These are phyloP conservation scores for Lachnellula arida DNA, from an alignment of 2,329 filamentous ascomycete species.

Conservation along the genomic window DNA sequence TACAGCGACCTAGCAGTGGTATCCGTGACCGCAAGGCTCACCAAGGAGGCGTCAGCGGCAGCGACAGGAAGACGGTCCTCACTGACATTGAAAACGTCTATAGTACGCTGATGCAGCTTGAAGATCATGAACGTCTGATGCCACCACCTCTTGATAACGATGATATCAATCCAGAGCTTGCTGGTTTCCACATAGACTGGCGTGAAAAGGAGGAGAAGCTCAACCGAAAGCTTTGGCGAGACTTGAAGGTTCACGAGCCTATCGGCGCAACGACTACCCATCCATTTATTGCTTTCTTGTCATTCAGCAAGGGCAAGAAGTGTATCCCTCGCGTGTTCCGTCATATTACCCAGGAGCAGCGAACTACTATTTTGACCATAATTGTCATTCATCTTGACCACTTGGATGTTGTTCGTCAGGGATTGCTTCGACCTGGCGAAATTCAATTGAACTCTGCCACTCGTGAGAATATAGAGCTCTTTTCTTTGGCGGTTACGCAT, in stretches of 20 bases:
- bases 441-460: constrained; percentile 67
- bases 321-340: constrained; percentile 92
- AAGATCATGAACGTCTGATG: constrained; percentile 83
- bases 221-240: constrained; percentile 76
- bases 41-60: constrained; percentile 47
- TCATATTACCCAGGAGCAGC: constrained; percentile 86
- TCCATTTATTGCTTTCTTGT: constrained; percentile 94
- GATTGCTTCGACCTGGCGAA: constrained; percentile 69
- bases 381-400: constrained; percentile 90
- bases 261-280: constrained; percentile 74
- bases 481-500: constrained; percentile 82
- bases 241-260: constrained; percentile 88
- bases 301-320: constrained; percentile 94
- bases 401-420: constrained; percentile 82
- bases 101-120: constrained; percentile 82
- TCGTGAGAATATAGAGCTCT: constrained; percentile 89
- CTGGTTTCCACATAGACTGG: constrained; percentile 77
- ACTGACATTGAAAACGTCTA: constrained; percentile 88
- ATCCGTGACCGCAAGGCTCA: constrained; percentile 40
- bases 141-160: constrained; percentile 60
- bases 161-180: constrained; percentile 60
- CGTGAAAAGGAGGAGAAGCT: constrained; percentile 64
- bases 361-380: constrained; percentile 92
- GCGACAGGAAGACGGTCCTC: constrained; percentile 78
- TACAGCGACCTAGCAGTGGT: constrained; percentile 47